Percentiles rank a stretch among this genome's conserved stretches.
Evolutionary conservation across 441 rosid species (phyloP).

Genomic region (Metrosideros polymorpha): DNA sequence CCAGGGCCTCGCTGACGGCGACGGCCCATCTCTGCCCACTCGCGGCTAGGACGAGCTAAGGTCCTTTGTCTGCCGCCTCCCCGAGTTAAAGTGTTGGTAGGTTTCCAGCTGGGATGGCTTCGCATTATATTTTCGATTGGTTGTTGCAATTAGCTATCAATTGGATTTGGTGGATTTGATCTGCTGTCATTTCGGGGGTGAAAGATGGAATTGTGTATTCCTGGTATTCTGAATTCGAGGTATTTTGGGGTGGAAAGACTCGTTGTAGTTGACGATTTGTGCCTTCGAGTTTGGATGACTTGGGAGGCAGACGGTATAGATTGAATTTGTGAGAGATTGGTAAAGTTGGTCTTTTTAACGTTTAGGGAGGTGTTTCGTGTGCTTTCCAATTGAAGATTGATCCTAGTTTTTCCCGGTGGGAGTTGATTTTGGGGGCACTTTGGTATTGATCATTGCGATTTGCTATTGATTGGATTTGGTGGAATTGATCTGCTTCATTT

Average conservation of each 20-base stretch:
- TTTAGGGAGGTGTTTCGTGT: neutral
- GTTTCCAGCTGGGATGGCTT: neutral
- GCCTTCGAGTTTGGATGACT: neutral
- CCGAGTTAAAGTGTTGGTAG: conserved; percentile 83
- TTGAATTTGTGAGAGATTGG: neutral
- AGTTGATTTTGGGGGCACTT: neutral
- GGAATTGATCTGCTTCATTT: neutral
- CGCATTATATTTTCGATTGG: neutral
- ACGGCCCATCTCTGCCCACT: conserved; percentile 58
- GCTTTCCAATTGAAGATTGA: neutral
- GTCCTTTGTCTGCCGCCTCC: conserved; percentile 72
- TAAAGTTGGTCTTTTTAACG: neutral
- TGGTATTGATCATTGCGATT: neutral
- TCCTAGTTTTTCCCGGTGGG: neutral
- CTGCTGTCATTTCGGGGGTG: neutral
- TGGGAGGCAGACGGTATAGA: neutral
- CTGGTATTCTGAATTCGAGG: too few relatives aligned
- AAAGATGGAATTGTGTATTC: neutral
- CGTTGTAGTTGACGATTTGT: too few relatives aligned
- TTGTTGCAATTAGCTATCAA: neutral
- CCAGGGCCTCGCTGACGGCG: conserved; percentile 3
- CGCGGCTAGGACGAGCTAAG: conserved; percentile 77
- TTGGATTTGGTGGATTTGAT: neutral
- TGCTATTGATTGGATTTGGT: neutral
- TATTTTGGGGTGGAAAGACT: too few relatives aligned